Base-by-base conservation (phyloP, 306 rosid genomes). In the Oemleria cerasiformis region DNA sequence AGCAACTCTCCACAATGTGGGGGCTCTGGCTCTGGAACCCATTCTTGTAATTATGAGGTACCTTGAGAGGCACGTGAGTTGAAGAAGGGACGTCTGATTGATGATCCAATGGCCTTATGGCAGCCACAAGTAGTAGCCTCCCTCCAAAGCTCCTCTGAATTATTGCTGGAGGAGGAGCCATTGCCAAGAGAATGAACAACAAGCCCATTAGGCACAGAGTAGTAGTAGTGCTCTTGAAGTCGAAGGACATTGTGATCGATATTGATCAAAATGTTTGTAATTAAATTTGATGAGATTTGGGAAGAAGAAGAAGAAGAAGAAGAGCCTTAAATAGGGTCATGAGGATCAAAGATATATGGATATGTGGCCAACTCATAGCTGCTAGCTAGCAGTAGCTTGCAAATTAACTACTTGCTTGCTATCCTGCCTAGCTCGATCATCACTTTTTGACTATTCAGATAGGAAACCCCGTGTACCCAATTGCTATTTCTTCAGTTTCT, bases 251-350 rank as follows among this genome's bases (percentile, higher is more conserved):
- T 56, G 13, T 56, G 73, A 69, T 55, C 23, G 14, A 4, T 20
- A 14, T 41, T 16, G 30, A 25, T 25, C 30, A 25, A 15, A 15
- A 12, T 4, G 20, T 41, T 30, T 21, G 30, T 13, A 25, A 39
- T 12, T 14, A 41, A 20, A 48, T 72, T 30, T 20, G 12, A 40
- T 14, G 41, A 73, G 62, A 25, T 25, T 25, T 25, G 45, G 38
- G 38, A 15, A 40, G 56, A 36, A 19, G 63, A 4, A 36, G 71
- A n/a, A 56, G 30, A 36, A 67, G 64, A 45, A 23, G 58, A 62
- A 71, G 59, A 2, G 68, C 75, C 78, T 88, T 84, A 88, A 88
- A 88, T 88, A 84, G 89, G 81, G 2, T 82, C 95, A 78, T 84
- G 83, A 71, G 81, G 67, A 67, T 43, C 44, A 50, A 47, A 25